A percentile compares a stretch with the other conserved stretches of the same genome.
Evolutionary conservation across 139 green algal genomes (phyloP).

Genomic region (Chlorella sorokiniana): DNA sequence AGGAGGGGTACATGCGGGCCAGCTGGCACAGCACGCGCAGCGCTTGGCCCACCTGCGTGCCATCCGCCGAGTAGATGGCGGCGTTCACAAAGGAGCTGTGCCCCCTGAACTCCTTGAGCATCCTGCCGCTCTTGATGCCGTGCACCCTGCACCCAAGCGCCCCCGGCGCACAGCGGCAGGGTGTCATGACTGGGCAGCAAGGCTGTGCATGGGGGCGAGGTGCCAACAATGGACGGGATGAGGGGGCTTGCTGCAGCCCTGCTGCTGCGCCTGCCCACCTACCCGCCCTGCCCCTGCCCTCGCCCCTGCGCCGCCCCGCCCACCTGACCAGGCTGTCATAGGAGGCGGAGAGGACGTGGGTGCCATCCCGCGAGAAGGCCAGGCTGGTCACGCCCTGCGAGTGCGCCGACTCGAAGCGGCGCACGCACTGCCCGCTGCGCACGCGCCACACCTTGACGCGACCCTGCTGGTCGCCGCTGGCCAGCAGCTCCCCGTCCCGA

Average conservation of each 20-base stretch:
- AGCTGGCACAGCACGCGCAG: neutral
- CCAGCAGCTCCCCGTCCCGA: slow-evolving; percentile 87
- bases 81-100: slow-evolving; percentile 94
- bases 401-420: slow-evolving; percentile 90
- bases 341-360: slow-evolving; percentile 86
- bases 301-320: neutral
- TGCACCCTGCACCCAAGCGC: slow-evolving; percentile 70
- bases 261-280: too few species aligned
- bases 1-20: neutral
- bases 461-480: slow-evolving; percentile 72
- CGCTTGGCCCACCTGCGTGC: slow-evolving; percentile 44
- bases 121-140: slow-evolving; percentile 94
- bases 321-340: slow-evolving; percentile 84
- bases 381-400: slow-evolving; percentile 87
- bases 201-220: neutral
- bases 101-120: slow-evolving; percentile 97
- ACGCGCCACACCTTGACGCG: slow-evolving; percentile 92
- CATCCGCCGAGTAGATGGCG: slow-evolving; percentile 81
- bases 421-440: slow-evolving; percentile 89
- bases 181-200: neutral
- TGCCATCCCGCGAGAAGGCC: slow-evolving; percentile 84
- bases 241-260: too few species aligned
- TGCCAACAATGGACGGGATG: too few species aligned
- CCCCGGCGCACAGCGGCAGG: neutral
- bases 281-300: neutral